phyloP scores from a whole-genome alignment of 768 basidiomycete genomes.

The Suillus hirtellus region DNA sequence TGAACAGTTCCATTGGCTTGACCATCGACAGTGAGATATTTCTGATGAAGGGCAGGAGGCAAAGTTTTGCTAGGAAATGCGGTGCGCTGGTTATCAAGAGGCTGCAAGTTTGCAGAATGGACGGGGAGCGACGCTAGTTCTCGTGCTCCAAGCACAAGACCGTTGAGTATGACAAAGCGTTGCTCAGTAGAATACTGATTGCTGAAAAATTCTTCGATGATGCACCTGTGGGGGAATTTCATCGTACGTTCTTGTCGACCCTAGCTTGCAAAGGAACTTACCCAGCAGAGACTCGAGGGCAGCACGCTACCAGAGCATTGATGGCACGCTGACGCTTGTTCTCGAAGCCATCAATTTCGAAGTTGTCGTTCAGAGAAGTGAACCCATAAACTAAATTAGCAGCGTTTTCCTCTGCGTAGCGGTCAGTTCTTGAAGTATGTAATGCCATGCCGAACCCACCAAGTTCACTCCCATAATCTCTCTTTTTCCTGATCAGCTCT shows the following conservation, averaged over 20 bases:
- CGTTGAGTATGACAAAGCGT: constrained; percentile 81
- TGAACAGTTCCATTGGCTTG: constrained; percentile 46
- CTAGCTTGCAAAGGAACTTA: constrained; percentile 40
- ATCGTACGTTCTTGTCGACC: neutral
- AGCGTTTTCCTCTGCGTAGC: constrained; percentile 81
- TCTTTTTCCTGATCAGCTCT: constrained; percentile 81
- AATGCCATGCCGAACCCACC: constrained; percentile 41
- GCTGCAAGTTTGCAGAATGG: constrained; percentile 30
- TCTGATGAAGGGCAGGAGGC: constrained; percentile 68
- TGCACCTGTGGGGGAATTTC: constrained; percentile 46
- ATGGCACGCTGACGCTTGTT: constrained; percentile 73
- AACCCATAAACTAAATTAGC: constrained; percentile 76
- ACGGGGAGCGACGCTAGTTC: constrained; percentile 65
- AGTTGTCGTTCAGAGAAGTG: constrained; percentile 78
- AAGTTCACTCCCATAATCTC: constrained; percentile 83
- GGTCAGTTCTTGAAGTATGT: constrained; percentile 6
- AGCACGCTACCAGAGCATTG: constrained; percentile 77
- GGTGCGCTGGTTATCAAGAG: constrained; percentile 34
- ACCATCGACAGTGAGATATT: constrained; percentile 53
- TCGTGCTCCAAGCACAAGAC: constrained; percentile 81
- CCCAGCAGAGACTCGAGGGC: constrained; percentile 79
- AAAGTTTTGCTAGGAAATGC: constrained; percentile 83
- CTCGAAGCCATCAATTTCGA: constrained; percentile 78
- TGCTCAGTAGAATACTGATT: constrained; percentile 90
- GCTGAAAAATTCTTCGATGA: constrained; percentile 93